Base-by-base conservation (phyloP, 176 grass and related monocot species). In the Areca catechu region DNA sequence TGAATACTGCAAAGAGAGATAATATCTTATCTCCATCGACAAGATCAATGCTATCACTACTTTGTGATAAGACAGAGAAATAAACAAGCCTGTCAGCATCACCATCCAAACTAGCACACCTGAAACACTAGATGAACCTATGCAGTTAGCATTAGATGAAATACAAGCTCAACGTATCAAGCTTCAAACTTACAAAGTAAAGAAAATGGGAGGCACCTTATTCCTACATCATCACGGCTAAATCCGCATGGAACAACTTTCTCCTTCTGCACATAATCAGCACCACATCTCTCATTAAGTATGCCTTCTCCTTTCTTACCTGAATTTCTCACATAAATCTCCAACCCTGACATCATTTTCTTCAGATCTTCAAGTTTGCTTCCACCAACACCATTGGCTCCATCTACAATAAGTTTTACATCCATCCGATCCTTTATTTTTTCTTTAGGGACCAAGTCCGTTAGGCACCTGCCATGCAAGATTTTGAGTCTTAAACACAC, bases 261-360 rank as follows among this genome's bases (percentile, higher is more conserved):
- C 64, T 90, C 86, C 63, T 96, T 96, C 63, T 96, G 92, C 68
- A 96, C 92, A 79, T 86, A 96, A 80, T 96, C 92, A 2, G 92
- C 92, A 20, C 92, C 92, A 27, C 92, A 96, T 24, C 59, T 72
- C 47, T 90, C 82, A 74, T 96, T 96, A 16, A 96, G 92, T 83
- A 96, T 34, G 28, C 86, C 91, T 79, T 96, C 83, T 82, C 77
- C 83, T 63, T 83, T 70, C 63, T 79, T 87, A 54, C 83, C 86
- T 17, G 83, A 68, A 68, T 96, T 90, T 73, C 75, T 87, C 47
- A 90, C 74, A 59, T 14, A 15, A 74, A 96, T 77, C 34, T 90
- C 54, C 63, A 96, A 23, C 30, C 77, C 73, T 24, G 55, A 60
- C 4, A 96, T 51, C 48, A 76, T 73, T 37, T 62, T 17, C 65